A percentile compares a stretch with the other conserved stretches of the same genome.
Conservation (phyloP, 2,329 filamentous ascomycete genomes). For the Fusarium paranaense region DNA sequence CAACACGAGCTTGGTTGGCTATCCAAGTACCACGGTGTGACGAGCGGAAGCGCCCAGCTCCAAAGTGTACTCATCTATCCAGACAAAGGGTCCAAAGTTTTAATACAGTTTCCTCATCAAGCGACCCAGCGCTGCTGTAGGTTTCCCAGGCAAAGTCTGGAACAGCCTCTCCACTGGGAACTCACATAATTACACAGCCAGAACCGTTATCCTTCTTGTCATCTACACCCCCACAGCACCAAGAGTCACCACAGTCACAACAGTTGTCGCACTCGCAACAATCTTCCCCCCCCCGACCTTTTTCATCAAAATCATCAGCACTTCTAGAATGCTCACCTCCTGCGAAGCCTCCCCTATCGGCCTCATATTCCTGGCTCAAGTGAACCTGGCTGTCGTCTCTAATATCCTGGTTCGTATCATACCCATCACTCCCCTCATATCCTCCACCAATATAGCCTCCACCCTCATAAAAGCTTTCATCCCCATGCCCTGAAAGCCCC, state of each 20-base stretch:
- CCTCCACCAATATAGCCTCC: background rate
- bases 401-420: background rate
- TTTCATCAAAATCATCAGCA: background rate
- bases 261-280: constrained; percentile 5
- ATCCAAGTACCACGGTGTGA: too few species aligned
- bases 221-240: background rate
- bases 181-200: constrained; percentile 22
- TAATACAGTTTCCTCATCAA: too few species aligned
- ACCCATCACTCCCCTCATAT: constrained; percentile 1
- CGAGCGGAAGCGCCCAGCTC: too few species aligned
- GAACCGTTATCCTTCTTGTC: constrained; percentile 1
- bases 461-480: background rate
- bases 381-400: background rate
- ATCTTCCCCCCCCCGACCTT: background rate
- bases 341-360: background rate
- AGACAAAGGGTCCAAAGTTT: too few species aligned
- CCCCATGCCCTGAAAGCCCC: too few species aligned
- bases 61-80: too few species aligned
- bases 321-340: background rate
- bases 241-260: background rate
- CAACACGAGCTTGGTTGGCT: too few species aligned
- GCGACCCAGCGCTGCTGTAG: too few species aligned
- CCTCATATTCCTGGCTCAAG: background rate
- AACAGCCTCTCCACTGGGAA: background rate
- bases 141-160: too few species aligned